Conservation (phyloP, 805 yeast genomes). For the Candida chauliodis region DNA sequence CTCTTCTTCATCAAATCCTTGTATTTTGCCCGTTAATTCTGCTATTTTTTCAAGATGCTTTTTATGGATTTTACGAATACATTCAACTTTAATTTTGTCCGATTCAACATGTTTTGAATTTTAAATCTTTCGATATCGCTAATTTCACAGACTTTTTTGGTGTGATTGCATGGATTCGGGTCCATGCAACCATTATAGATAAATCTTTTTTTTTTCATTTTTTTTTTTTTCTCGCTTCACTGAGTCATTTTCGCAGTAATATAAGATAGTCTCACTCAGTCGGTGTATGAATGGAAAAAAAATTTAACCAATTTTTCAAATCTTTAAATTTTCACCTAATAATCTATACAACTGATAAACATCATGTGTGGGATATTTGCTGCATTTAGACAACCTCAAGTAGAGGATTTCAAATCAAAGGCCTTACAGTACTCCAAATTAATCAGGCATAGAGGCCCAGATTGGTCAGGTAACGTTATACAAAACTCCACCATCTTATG, state of each 20-base stretch:
- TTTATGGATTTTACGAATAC: no score
- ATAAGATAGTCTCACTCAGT: not conserved
- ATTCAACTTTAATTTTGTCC: no score
- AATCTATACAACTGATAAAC: not conserved
- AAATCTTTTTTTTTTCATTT: not conserved
- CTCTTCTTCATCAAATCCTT: no score
- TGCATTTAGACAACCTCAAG: slow-evolving; percentile 77
- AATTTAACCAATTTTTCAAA: slow-evolving; percentile 4
- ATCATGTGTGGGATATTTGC: slow-evolving; percentile 98
- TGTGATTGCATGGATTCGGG: no score
- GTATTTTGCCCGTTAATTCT: no score
- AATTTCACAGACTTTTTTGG: no score
- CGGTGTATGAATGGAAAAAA: not conserved
- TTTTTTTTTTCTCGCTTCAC: slow-evolving; percentile 2
- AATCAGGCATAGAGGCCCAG: slow-evolving; percentile 99
- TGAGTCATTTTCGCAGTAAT: slow-evolving; percentile 3
- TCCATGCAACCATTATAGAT: no score
- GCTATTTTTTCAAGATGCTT: no score
- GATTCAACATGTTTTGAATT: no score
- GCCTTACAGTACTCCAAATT: slow-evolving; percentile 89
- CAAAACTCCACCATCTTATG: slow-evolving; percentile 79
- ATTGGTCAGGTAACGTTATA: slow-evolving; percentile 90
- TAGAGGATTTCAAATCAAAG: slow-evolving; percentile 74
- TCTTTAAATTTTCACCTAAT: not conserved
- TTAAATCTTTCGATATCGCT: no score